These are phyloP conservation scores for Aspergillus alliaceus DNA, from an alignment of 2,329 filamentous ascomycete species.

Conservation along the genomic window DNA sequence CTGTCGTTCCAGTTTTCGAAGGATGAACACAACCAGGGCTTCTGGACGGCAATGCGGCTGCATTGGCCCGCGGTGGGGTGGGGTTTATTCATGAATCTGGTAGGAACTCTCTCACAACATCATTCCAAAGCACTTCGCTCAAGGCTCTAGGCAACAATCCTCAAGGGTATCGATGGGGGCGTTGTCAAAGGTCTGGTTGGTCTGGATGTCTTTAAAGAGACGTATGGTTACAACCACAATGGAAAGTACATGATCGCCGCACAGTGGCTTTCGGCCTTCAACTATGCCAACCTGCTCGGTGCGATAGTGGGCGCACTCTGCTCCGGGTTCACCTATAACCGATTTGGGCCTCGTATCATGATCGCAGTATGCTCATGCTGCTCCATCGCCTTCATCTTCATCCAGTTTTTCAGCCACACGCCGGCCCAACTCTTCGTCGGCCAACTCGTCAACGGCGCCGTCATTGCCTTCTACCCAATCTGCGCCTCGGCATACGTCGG, in stretches of 20 bases:
- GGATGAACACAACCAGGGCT: slow-evolving; percentile 23
- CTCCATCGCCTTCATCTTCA: slow-evolving; percentile 55
- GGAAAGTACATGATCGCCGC: slow-evolving; percentile 26
- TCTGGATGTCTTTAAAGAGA: slow-evolving; percentile 26
- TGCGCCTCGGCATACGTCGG: slow-evolving; percentile 46
- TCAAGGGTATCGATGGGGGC: slow-evolving; percentile 26
- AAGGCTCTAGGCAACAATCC: slow-evolving; percentile 15
- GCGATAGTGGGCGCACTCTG: slow-evolving; percentile 25
- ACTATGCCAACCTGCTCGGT: slow-evolving; percentile 27
- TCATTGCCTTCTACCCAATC: slow-evolving; percentile 62
- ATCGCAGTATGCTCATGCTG: slow-evolving; percentile 23
- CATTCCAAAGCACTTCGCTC: background rate
- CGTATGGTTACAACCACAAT: slow-evolving; percentile 27
- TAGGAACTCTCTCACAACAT: background rate
- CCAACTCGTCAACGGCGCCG: slow-evolving; percentile 61
- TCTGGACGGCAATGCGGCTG: slow-evolving; percentile 23
- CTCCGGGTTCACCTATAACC: slow-evolving; percentile 26
- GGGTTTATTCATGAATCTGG: slow-evolving; percentile 29
- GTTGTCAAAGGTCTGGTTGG: slow-evolving; percentile 27
- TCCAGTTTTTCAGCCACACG: slow-evolving; percentile 62
- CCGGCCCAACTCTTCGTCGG: slow-evolving; percentile 59
- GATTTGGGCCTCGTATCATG: slow-evolving; percentile 28
- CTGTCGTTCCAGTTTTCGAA: slow-evolving; percentile 22
- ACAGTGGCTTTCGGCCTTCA: slow-evolving; percentile 28
- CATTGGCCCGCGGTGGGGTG: slow-evolving; percentile 28